phyloP scores from a whole-genome alignment of 208 protist species.

The Leishmania martiniquensis region DNA sequence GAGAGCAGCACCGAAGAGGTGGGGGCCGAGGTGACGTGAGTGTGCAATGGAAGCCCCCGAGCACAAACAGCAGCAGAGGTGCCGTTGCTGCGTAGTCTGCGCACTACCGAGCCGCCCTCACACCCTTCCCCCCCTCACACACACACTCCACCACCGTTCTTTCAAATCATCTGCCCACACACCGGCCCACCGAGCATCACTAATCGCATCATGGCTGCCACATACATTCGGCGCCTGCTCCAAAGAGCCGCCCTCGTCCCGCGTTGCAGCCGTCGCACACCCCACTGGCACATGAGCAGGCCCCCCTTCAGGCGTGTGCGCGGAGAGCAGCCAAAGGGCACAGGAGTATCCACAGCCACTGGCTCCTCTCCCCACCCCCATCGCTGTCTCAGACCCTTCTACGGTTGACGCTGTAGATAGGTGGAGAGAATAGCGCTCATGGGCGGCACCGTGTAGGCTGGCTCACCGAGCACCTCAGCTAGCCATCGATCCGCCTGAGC shows the following conservation, averaged over 20 bases:
- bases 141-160: too few relatives aligned
- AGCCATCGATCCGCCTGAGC: slow-evolving; percentile 56
- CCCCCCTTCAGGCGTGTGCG: neutral
- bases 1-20: too few relatives aligned
- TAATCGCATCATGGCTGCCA: neutral
- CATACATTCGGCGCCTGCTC: neutral
- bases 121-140: too few relatives aligned
- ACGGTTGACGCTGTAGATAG: slow-evolving; percentile 52
- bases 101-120: too few relatives aligned
- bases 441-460: slow-evolving; percentile 76
- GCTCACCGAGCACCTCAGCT: slow-evolving; percentile 61
- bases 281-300: neutral
- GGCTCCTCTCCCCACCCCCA: neutral
- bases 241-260: neutral
- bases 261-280: neutral
- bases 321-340: neutral
- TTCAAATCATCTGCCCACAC: too few relatives aligned
- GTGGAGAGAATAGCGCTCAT: slow-evolving; percentile 75
- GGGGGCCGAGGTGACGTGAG: too few relatives aligned
- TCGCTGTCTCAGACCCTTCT: neutral
- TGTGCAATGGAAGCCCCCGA: too few relatives aligned
- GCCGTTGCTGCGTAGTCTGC: neutral
- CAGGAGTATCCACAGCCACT: neutral
- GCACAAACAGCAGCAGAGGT: too few relatives aligned
- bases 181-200: too few relatives aligned